phyloP scores from a whole-genome alignment of 768 basidiomycete species.

The Phylloporus rhodoxanthus region DNA sequence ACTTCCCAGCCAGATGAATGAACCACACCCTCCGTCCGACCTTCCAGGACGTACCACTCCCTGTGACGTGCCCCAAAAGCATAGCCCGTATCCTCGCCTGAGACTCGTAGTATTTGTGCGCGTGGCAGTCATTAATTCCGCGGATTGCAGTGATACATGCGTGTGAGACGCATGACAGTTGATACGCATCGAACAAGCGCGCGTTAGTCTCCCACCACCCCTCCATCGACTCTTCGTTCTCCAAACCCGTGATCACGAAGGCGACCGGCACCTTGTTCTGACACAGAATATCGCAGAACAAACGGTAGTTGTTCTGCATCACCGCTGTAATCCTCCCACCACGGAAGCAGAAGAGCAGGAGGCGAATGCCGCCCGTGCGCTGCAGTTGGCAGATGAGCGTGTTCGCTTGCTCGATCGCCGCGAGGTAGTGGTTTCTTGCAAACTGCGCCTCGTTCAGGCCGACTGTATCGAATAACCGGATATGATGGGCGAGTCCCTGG shows the following conservation, averaged over 20 bases:
- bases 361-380: slow-evolving; percentile 26
- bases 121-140: slow-evolving; percentile 21
- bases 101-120: slow-evolving; percentile 31
- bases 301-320: slow-evolving; percentile 27
- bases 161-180: slow-evolving; percentile 26
- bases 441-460: slow-evolving; percentile 28
- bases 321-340: slow-evolving; percentile 28
- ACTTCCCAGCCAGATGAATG: slow-evolving; percentile 16
- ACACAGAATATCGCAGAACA: slow-evolving; percentile 29
- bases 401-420: slow-evolving; percentile 29
- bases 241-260: slow-evolving; percentile 29
- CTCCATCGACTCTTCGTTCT: slow-evolving; percentile 31
- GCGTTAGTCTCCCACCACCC: slow-evolving; percentile 32
- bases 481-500: slow-evolving; percentile 13
- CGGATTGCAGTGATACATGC: slow-evolving; percentile 36
- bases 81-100: slow-evolving; percentile 20
- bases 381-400: slow-evolving; percentile 32
- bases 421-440: slow-evolving; percentile 20
- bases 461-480: slow-evolving; percentile 32
- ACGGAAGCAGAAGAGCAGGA: slow-evolving; percentile 33
- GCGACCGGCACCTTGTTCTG: slow-evolving; percentile 29
- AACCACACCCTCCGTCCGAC: slow-evolving; percentile 23
- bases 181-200: slow-evolving; percentile 24
- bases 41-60: slow-evolving; percentile 13
- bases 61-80: slow-evolving; percentile 18